These are phyloP conservation scores for Chaetomium tenue DNA, from an alignment of 495 filamentous ascomycete genomes.

Conservation along the genomic window DNA sequence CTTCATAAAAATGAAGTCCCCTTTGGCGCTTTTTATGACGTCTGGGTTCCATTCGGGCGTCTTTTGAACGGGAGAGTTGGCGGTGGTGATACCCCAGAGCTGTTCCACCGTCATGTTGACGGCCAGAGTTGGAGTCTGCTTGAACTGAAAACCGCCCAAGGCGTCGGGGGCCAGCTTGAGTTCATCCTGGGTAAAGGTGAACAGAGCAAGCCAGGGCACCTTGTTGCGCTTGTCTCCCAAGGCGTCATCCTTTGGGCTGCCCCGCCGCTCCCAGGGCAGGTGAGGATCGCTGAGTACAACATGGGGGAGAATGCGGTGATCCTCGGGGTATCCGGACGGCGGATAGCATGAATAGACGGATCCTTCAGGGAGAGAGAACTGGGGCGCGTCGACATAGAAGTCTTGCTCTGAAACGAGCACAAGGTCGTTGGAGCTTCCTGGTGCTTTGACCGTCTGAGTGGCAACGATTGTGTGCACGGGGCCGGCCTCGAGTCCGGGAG, in stretches of 20 bases:
- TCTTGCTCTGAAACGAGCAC: not conserved
- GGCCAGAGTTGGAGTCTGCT: not conserved
- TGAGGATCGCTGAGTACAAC: slow-evolving; percentile 51
- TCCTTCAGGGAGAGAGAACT: slow-evolving; percentile 32
- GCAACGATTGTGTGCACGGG: too few species aligned
- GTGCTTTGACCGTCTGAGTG: too few species aligned
- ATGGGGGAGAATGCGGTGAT: slow-evolving; percentile 44
- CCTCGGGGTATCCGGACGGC: slow-evolving; percentile 40
- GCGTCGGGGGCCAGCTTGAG: slow-evolving; percentile 14
- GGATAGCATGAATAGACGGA: slow-evolving; percentile 47
- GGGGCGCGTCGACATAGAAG: slow-evolving; percentile 41
- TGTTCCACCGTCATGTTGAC: not conserved
- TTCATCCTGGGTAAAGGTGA: slow-evolving; percentile 40
- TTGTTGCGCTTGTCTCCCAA: slow-evolving; percentile 22
- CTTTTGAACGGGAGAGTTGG: not conserved
- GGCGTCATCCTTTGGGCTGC: slow-evolving; percentile 16
- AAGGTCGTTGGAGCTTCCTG: too few species aligned
- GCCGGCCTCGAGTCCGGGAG: too few species aligned
- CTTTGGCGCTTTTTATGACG: too few species aligned
- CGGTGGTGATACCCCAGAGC: not conserved
- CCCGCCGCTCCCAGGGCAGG: slow-evolving; percentile 48
- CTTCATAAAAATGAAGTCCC: not conserved
- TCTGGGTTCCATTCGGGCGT: too few species aligned
- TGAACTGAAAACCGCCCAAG: too few species aligned
- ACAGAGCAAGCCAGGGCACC: slow-evolving; percentile 43